Base-by-base conservation (phyloP, 2,329 filamentous ascomycete genomes). In the Clathrospora elynae region DNA sequence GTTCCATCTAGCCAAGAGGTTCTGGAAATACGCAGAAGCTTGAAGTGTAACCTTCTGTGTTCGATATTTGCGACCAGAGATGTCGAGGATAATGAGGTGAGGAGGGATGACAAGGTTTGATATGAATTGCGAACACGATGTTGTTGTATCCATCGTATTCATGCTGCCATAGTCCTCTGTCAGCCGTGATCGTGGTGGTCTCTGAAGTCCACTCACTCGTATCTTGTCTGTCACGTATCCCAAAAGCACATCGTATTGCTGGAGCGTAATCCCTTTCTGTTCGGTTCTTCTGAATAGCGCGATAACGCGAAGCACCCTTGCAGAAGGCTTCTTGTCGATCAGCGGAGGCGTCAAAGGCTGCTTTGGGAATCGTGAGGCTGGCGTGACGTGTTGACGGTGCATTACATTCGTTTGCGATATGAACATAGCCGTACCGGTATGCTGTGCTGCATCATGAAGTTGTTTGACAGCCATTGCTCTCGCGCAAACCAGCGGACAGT, bases 1-100 rank as follows among this genome's bases (percentile, higher is more conserved):
- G 1, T 40, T 19, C 29, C 29, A 40, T 40, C 41, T 46, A 1
- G 61, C 61, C 4, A 71, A 38, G 2, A 59, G 44, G 0, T 45
- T 41, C 11, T 31, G 34, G 42, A 68, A 67, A 18, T 57, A 62
- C 7, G 34, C 16, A 28, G 30, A 33, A 20, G 37, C n/a, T 33
- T 26, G 9, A 13, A 48, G 45, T 10, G 35, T 39, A 11, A 17
- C 25, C 29, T 28, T 35, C 9, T 29, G 31, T 14, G 35, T 43
- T 28, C 16, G 24, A 18, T 26, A 48, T 36, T 36, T 39, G 31
- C 35, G 39, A 24, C 35, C 39, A 20, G 34, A 30, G 23, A 49
- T 41, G 13, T 49, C 32, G n/a, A 49, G 39, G 23, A 35, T 23
- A 32, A 32, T 41, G 5, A 37, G 41, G 9, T 33, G 30, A 22